Conservation (phyloP, 2,329 filamentous ascomycete genomes). For the Cyphellophora europaea region DNA sequence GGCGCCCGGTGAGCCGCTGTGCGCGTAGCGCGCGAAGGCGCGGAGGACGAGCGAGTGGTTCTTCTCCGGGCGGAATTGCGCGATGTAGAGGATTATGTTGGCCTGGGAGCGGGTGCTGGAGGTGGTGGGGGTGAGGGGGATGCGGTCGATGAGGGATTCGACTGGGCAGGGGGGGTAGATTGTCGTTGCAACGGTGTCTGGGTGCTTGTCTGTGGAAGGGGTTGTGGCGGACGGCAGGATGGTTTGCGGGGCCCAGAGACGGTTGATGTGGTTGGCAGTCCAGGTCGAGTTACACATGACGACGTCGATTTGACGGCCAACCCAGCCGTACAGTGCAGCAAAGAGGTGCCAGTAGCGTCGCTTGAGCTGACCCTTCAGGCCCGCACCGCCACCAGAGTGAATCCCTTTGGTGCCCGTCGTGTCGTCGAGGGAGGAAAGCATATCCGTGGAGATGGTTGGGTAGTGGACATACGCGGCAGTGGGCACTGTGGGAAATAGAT, state of each 20-base stretch:
- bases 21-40: constrained; percentile 70
- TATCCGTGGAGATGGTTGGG: constrained; percentile 95
- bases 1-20: constrained; percentile 33
- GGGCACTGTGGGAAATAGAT: constrained; percentile 69
- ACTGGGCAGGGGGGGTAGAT: constrained; percentile 93
- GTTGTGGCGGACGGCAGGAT: constrained; percentile 7
- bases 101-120: constrained; percentile 51
- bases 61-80: constrained; percentile 95
- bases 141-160: constrained; percentile 64
- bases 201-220: background rate
- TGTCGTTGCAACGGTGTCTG: constrained; percentile 51
- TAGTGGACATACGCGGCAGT: constrained; percentile 96
- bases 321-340: constrained; percentile 69
- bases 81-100: constrained; percentile 77
- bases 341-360: constrained; percentile 80
- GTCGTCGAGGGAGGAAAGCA: constrained; percentile 75
- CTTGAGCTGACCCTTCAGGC: constrained; percentile 62
- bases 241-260: constrained; percentile 54
- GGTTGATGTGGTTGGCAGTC: constrained; percentile 76
- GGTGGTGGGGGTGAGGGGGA: constrained; percentile 55
- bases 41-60: constrained; percentile 82
- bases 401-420: constrained; percentile 57
- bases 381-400: constrained; percentile 73
- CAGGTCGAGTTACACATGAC: constrained; percentile 98
- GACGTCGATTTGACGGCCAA: constrained; percentile 76